phyloP scores from a whole-genome alignment of 306 rosid genomes.

The Begonia loranthoides region DNA sequence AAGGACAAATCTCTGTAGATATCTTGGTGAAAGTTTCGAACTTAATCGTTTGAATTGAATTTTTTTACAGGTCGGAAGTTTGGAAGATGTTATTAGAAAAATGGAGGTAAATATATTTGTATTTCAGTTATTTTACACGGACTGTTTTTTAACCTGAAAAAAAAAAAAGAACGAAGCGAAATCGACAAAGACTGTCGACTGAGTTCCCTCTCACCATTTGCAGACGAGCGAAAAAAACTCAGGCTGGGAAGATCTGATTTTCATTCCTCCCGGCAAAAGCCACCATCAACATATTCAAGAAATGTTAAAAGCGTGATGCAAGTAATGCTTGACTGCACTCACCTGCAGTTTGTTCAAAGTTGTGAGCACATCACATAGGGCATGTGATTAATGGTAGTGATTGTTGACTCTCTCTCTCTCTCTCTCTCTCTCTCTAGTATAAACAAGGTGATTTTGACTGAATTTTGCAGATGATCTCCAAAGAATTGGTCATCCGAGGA shows the following conservation, averaged over 20 bases:
- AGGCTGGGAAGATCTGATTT: constrained; percentile 96
- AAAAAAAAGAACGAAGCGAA: not conserved
- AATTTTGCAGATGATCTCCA: no score
- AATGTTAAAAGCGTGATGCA: constrained; percentile 33
- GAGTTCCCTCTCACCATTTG: constrained; percentile 14
- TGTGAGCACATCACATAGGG: no score
- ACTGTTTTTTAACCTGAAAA: constrained; percentile 5
- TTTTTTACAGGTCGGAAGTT: constrained; percentile 61
- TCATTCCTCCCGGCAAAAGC: constrained; percentile 91
- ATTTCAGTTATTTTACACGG: no score
- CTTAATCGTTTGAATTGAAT: no score
- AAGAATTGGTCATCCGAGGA: no score
- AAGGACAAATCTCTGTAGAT: no score
- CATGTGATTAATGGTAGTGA: no score
- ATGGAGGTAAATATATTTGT: constrained; percentile 68
- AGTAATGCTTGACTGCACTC: constrained; percentile 6
- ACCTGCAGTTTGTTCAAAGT: no score
- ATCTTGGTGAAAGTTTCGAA: no score
- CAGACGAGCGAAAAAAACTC: constrained; percentile 64
- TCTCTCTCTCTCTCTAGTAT: no score
- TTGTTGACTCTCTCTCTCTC: no score
- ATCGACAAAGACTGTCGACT: not conserved
- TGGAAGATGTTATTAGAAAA: constrained; percentile 86
- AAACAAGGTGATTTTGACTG: no score
- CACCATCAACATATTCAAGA: constrained; percentile 74